Evolutionary conservation across 129 eudicot genomes (phyloP).

Genomic region (Kitagawia praeruptora): DNA sequence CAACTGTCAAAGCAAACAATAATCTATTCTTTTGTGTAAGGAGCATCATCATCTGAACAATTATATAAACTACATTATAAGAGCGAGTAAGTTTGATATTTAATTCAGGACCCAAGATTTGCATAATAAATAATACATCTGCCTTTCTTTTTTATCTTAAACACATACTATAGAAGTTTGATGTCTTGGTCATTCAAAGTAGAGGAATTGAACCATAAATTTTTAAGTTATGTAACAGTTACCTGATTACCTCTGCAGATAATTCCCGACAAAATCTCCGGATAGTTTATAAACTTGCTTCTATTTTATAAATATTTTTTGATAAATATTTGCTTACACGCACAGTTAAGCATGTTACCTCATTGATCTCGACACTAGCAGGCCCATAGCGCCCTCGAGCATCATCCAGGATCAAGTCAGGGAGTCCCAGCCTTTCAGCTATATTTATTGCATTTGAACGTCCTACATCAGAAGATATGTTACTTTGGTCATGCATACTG

Average conservation of each 20-base stretch:
- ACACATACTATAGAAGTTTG: neutral
- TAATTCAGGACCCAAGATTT: neutral
- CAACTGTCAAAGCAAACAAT: neutral
- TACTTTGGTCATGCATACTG: neutral
- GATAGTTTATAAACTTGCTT: neutral
- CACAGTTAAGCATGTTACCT: slow-evolving; percentile 43
- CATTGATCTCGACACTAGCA: slow-evolving; percentile 90
- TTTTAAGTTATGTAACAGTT: neutral
- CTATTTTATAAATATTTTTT: neutral
- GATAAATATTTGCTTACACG: neutral
- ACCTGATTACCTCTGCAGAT: neutral
- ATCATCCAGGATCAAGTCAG: slow-evolving; percentile 39
- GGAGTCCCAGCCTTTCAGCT: slow-evolving; percentile 82
- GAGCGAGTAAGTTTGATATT: neutral
- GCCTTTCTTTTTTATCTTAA: neutral
- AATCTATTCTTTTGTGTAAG: neutral
- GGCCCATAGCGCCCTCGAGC: slow-evolving; percentile 94
- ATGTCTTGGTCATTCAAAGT: neutral
- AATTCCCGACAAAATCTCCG: neutral
- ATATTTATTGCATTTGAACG: slow-evolving; percentile 94
- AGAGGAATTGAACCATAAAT: neutral
- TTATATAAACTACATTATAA: neutral
- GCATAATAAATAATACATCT: neutral
- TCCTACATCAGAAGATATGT: slow-evolving; percentile 38
- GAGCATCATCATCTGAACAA: slow-evolving; percentile 1